Evolutionary conservation across 2,329 filamentous ascomycete species (phyloP), one percentile per base, ranked within the genome.

Genomic region (Capronia americana): DNA sequence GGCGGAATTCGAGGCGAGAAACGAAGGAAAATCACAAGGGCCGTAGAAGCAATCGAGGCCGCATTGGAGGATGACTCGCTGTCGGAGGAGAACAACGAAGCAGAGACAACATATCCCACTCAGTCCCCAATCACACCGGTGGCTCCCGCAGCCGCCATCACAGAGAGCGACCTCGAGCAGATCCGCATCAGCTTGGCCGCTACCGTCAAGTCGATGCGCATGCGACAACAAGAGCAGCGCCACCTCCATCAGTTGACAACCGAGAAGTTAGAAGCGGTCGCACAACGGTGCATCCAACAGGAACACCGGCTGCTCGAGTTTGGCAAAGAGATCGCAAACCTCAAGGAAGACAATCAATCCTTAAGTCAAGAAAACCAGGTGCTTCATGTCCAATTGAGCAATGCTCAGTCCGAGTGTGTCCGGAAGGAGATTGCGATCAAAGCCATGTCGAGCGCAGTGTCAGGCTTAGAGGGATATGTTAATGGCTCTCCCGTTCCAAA

Each of bases 371-470:
- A 72, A 38, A 72, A 70, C 32, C 53, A 67, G 50, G 63, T 34
- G 17, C 57, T 72, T 24, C 46, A 62, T 41, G 41, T 44, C 41
- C 67, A 69, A 28, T 41, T 70, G 20, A 34, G 61, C 14, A 55
- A 64, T 5, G 59, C 63, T 14, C 63, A 64, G 44, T 50, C 53
- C 4, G 69, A 73, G 48, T 67, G 64, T 3, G 63, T 54, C 12
- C 66, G 65, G 30, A 71, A 66, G 51, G 65, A 73, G 32, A 61
- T 69, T 14, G 72, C 72, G 26, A 66, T 73, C 32, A 57, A 72
- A 48, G 72, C 72, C 44, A 74, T 74, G 72, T 72, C 70, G 26
- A 72, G 70, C 55, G 71, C 72, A 23, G 72, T 74, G 14, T 64
- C 65, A 12, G 72, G 72, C 23, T 50, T 74, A 20, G 71, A 74